Evolutionary conservation across 495 filamentous ascomycete genomes (phyloP).

Genomic region (Pyrenula massariospora): DNA sequence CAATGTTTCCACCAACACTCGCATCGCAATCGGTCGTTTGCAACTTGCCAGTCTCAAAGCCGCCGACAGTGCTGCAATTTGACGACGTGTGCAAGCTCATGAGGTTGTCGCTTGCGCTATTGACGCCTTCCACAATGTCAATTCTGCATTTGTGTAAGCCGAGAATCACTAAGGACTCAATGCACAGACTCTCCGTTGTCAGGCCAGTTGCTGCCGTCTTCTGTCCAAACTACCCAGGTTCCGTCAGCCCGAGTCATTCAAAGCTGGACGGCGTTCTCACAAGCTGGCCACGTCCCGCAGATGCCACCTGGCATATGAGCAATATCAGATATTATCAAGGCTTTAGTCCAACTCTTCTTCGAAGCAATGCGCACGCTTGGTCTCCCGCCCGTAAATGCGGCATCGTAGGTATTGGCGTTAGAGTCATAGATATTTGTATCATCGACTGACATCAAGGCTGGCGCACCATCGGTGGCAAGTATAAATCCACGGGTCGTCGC

Average conservation of each 20-base stretch:
- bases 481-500: conserved; percentile 45
- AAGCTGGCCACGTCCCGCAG: conserved; percentile 50
- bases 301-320: conserved; percentile 41
- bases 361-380: conserved; percentile 44
- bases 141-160: conserved; percentile 18
- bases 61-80: conserved; percentile 36
- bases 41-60: conserved; percentile 28
- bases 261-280: no score
- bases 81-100: conserved; percentile 56
- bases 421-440: conserved; percentile 12
- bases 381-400: conserved; percentile 36
- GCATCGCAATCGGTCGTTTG: conserved; percentile 38
- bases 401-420: conserved; percentile 6
- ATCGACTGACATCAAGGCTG: conserved; percentile 15
- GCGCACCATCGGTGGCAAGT: conserved; percentile 14
- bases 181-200: conserved; percentile 54
- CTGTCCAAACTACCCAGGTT: conserved; percentile 42
- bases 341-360: conserved; percentile 37
- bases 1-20: conserved; percentile 36
- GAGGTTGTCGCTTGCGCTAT: conserved; percentile 39
- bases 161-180: not conserved
- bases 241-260: no score
- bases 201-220: conserved; percentile 51
- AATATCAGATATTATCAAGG: conserved; percentile 48
- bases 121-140: conserved; percentile 64